Conservation (phyloP, 2,329 filamentous ascomycete genomes). For the Diplodia sapinea region DNA sequence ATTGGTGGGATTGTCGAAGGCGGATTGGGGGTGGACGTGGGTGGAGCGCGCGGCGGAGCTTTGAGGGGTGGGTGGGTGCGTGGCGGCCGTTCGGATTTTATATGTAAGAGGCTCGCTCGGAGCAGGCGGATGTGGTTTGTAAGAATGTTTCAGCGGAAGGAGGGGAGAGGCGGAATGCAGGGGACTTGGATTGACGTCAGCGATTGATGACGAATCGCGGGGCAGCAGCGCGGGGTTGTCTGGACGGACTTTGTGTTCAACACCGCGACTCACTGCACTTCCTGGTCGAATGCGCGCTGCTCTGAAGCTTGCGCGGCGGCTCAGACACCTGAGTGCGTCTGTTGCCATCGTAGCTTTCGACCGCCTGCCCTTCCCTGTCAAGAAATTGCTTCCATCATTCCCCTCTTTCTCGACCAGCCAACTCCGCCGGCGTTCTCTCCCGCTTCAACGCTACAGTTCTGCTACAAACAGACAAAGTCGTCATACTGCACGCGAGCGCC, state of each 20-base stretch:
- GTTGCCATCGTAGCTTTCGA: too few relatives aligned
- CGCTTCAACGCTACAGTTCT: too few relatives aligned
- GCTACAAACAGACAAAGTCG: rapidly evolving
- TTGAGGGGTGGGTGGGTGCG: background rate
- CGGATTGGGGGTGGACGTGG: too few relatives aligned
- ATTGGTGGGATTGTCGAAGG: too few relatives aligned
- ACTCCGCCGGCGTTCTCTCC: background rate
- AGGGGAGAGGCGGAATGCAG: background rate
- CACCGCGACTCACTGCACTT: background rate
- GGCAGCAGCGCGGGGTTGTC: slow-evolving; percentile 2
- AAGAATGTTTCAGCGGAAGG: background rate
- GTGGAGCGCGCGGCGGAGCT: too few relatives aligned
- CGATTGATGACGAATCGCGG: slow-evolving; percentile 2
- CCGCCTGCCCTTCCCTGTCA: too few relatives aligned
- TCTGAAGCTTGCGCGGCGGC: background rate
- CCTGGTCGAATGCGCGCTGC: background rate
- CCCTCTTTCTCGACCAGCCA: background rate
- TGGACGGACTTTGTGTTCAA: background rate
- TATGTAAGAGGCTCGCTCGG: background rate
- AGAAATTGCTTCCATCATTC: too few relatives aligned
- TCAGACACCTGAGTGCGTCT: background rate
- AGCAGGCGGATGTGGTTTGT: background rate
- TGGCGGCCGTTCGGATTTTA: background rate
- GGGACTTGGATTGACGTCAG: background rate
- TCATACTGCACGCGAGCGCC: too few relatives aligned